A percentile compares a stretch with the other conserved stretches of the same genome.
Conservation (phyloP, 306 rosid species). For the Cicer cuneatum region DNA sequence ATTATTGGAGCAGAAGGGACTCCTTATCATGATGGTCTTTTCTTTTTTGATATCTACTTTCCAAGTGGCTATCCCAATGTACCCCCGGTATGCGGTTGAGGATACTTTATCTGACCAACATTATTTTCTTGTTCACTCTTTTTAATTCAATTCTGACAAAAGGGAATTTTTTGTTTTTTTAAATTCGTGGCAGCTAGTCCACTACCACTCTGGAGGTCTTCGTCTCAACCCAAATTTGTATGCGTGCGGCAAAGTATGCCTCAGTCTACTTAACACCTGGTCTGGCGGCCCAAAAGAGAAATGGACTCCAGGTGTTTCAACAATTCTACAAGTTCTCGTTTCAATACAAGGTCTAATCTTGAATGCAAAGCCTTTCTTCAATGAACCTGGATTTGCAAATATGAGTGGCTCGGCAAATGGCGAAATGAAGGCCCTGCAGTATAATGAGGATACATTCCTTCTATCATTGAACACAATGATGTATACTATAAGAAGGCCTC, state of each 20-base stretch:
- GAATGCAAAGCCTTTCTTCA: constrained; percentile 84
- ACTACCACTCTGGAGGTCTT: constrained; percentile 91
- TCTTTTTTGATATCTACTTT: constrained; percentile 87
- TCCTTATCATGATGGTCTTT: constrained; percentile 95
- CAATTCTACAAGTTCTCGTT: constrained; percentile 91
- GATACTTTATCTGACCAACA: not conserved
- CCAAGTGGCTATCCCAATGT: constrained; percentile 71
- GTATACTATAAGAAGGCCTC: constrained; percentile 73
- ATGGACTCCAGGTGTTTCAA: constrained; percentile 83
- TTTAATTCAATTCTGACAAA: constrained; percentile 40
- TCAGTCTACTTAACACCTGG: constrained; percentile 95
- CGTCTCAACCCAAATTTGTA: constrained; percentile 92
- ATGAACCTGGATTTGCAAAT: constrained; percentile 81
- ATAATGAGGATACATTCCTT: constrained; percentile 72
- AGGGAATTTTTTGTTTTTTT: constrained; percentile 9
- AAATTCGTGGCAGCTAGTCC: constrained; percentile 58
- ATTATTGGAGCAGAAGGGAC: constrained; percentile 96
- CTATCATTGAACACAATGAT: constrained; percentile 82
- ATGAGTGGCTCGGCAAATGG: constrained; percentile 60
- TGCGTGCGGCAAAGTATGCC: constrained; percentile 89
- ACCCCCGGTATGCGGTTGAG: constrained; percentile 76
- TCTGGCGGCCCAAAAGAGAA: constrained; percentile 69
- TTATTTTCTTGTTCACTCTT: constrained; percentile 25
- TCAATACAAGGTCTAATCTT: constrained; percentile 90
- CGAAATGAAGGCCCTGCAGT: constrained; percentile 57